A percentile compares a stretch with the other conserved stretches of the same genome.
Evolutionary conservation across 2,329 filamentous ascomycete species (phyloP).

Genomic region (Cryphonectria naterciae): DNA sequence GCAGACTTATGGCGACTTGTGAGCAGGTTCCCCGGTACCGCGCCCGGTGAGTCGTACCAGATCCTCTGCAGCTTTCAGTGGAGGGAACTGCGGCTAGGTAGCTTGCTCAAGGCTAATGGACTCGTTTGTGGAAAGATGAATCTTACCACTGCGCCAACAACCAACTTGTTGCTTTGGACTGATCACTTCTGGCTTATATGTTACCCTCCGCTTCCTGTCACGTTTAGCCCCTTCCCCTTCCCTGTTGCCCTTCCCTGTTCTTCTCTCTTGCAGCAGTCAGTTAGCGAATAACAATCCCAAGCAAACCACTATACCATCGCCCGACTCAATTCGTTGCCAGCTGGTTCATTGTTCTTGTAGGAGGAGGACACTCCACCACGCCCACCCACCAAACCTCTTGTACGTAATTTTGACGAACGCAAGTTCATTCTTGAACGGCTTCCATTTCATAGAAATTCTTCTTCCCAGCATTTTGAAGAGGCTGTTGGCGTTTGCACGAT

Average conservation of each 20-base stretch:
- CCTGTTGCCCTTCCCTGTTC: not conserved
- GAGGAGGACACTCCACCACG: too few species aligned
- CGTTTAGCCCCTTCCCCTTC: too few species aligned
- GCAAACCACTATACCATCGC: not conserved
- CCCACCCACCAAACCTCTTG: not conserved
- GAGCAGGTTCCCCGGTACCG: slow-evolving; percentile 15
- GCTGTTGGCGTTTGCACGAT: too few species aligned
- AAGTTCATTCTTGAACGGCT: not conserved
- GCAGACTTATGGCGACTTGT: slow-evolving; percentile 8
- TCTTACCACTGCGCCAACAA: slow-evolving; percentile 15
- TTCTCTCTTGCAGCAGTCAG: not conserved
- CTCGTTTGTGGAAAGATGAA: slow-evolving; percentile 11
- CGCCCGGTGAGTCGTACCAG: slow-evolving; percentile 13
- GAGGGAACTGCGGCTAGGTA: slow-evolving; percentile 14
- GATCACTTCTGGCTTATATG: not conserved
- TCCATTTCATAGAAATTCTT: too few species aligned
- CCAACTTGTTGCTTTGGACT: not conserved
- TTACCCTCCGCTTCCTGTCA: not conserved
- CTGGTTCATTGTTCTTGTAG: too few species aligned
- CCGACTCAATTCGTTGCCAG: not conserved
- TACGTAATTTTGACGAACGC: not conserved
- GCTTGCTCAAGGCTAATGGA: slow-evolving; percentile 16
- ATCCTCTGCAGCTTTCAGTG: slow-evolving; percentile 13
- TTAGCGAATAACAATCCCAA: not conserved
- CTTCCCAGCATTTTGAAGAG: not conserved